phyloP scores from a whole-genome alignment of 2,329 filamentous ascomycete genomes.

The Cordyceps tenuipes region DNA sequence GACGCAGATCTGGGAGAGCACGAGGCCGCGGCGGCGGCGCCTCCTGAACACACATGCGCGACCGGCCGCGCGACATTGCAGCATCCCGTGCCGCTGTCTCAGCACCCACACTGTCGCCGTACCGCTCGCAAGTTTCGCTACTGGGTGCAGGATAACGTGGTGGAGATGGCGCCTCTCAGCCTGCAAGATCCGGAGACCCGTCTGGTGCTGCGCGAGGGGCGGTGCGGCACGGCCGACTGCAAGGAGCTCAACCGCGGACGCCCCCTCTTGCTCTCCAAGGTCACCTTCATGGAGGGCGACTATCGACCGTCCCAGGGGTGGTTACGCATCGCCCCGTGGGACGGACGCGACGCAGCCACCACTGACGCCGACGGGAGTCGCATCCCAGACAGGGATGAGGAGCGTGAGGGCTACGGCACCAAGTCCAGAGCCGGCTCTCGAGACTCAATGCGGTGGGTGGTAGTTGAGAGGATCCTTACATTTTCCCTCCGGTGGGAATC shows the following conservation, averaged over 20 bases:
- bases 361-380: neutral
- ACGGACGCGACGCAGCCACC: neutral
- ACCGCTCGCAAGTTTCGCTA: constrained; percentile 31
- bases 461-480: constrained; percentile 30
- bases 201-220: constrained; percentile 26
- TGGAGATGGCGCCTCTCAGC: constrained; percentile 29
- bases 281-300: constrained; percentile 27
- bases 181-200: constrained; percentile 27
- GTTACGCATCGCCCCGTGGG: constrained; percentile 27
- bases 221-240: constrained; percentile 28
- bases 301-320: constrained; percentile 23
- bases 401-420: neutral
- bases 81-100: neutral
- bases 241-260: constrained; percentile 27
- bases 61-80: neutral
- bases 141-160: constrained; percentile 30
- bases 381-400: neutral
- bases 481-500: constrained; percentile 29
- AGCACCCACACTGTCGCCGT: constrained; percentile 19
- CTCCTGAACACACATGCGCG: neutral
- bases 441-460: constrained; percentile 29
- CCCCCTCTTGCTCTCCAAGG: constrained; percentile 30
- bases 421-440: neutral
- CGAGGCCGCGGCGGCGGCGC: constrained; percentile 16
- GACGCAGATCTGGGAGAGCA: constrained; percentile 21